Evolutionary conservation across 2,329 filamentous ascomycete genomes (phyloP), one percentile per base, ranked within the genome.

Genomic region (Nemania diffusa): DNA sequence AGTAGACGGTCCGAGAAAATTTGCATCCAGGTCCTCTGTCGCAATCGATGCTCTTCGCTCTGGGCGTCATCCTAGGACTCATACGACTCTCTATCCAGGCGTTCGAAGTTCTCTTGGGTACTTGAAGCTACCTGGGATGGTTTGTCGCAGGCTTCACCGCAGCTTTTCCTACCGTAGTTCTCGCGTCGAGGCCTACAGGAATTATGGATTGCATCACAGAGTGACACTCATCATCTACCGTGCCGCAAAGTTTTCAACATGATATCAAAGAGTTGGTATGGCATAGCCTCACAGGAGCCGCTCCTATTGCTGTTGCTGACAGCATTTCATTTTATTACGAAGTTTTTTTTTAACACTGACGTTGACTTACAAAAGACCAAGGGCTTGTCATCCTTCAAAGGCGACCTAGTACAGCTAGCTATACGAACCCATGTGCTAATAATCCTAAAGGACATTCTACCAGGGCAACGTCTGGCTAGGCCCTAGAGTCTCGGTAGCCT

Each of bases 121-220:
- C 64, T 48, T 59, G 29, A 26, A 13, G n/a, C 37, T 67, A 67
- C 64, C 57, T 57, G 29, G 53, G 11, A 32, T 24, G 11, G 37
- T 22, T 67, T 59, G 64, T 60, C 60, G 60, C 55, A 24, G 11
- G 2, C 48, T 55, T 56, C 37, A 50, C 53, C 24, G 58, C 46
- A 62, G 29, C 34, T 24, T 37, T 34, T 44, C 58, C 27, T 27
- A 4, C 34, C 34, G 34, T 9, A 32, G 29, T 2, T 44, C n/a
- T 22, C 20, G 7, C n/a, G 3, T 15, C 15, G 22, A 63, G 59
- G 9, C 58, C 64, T 66, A 37, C 64, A 66, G 59, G 40, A 32
- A 32, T 5, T 40, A 22, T 48, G n/a, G 6, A n/a, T 17, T 17
- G 55, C 58, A 9, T n/a, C 32, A 46, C n/a, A n/a, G 32, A 62